Evolutionary conservation across 805 yeast genomes (phyloP).

Genomic region (Hanseniaspora nectarophila): DNA sequence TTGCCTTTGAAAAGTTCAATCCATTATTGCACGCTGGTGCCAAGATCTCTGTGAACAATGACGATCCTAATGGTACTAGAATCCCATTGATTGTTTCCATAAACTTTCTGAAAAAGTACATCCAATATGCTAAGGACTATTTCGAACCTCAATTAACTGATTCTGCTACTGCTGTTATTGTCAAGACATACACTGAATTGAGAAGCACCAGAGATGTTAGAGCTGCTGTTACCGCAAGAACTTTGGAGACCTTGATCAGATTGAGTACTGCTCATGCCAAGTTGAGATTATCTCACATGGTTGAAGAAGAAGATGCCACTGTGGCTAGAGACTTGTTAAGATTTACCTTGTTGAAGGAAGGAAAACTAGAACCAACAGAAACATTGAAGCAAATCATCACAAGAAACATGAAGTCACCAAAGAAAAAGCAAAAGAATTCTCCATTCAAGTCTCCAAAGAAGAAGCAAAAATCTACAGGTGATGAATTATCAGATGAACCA

Average conservation of each 20-base stretch:
- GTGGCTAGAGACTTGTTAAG: constrained; percentile 78
- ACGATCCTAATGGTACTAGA: constrained; percentile 28
- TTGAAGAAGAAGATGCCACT: constrained; percentile 65
- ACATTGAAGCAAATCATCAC: constrained; percentile 16
- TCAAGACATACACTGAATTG: constrained; percentile 63
- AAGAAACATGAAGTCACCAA: constrained; percentile 21
- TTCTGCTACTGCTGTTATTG: constrained; percentile 69
- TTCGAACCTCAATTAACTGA: constrained; percentile 67
- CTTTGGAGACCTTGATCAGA: constrained; percentile 85
- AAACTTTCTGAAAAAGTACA: constrained; percentile 78
- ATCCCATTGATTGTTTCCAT: constrained; percentile 51
- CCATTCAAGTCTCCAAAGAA: constrained; percentile 29
- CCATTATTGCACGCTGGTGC: constrained; percentile 77
- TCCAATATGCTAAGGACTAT: constrained; percentile 87
- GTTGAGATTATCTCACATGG: constrained; percentile 69
- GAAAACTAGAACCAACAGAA: constrained; percentile 19
- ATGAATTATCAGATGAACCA: not conserved
- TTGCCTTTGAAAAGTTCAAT: constrained; percentile 71
- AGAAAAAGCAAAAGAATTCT: constrained; percentile 18
- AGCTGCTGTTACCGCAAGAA: constrained; percentile 79
- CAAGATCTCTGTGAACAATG: constrained; percentile 30
- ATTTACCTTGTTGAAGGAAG: constrained; percentile 56
- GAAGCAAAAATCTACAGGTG: constrained; percentile 17
- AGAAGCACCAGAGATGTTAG: constrained; percentile 93
- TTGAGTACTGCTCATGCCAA: constrained; percentile 92